phyloP scores from a whole-genome alignment of 2,329 filamentous ascomycete species.

The Stagonosporopsis cucurbitacearum region DNA sequence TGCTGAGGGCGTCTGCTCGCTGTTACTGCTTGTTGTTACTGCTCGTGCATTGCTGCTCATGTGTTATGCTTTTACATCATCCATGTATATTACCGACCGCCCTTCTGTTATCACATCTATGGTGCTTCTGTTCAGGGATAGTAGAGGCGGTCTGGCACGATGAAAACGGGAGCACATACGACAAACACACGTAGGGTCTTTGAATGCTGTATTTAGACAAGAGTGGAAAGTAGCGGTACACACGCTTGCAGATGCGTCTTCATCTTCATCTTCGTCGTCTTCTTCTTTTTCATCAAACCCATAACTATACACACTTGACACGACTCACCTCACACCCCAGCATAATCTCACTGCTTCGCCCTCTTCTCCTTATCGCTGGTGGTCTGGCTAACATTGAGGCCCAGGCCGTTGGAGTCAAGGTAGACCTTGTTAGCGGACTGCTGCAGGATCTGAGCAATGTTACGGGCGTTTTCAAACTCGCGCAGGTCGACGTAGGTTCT shows the following conservation, averaged over 20 bases:
- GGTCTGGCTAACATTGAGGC: conserved; percentile 76
- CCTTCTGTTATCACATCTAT: too few species aligned
- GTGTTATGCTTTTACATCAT: too few species aligned
- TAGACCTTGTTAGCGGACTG: conserved; percentile 93
- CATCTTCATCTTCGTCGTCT: too few species aligned
- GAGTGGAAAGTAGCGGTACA: conserved; percentile 46
- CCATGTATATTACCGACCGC: too few species aligned
- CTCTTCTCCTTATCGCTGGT: conserved; percentile 49
- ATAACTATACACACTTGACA: conserved; percentile 34
- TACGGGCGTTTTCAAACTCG: conserved; percentile 95
- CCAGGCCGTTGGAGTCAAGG: conserved; percentile 87
- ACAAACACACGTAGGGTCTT: not conserved
- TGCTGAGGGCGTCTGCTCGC: too few species aligned
- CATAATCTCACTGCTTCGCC: conserved; percentile 30
- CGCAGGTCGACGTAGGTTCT: conserved; percentile 95
- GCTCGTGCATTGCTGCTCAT: too few species aligned
- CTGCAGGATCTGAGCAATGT: conserved; percentile 87
- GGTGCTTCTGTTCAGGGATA: too few species aligned
- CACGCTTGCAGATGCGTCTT: conserved; percentile 22
- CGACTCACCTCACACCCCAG: not conserved
- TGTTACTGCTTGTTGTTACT: too few species aligned
- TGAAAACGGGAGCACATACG: too few species aligned
- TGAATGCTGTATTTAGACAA: conserved; percentile 34
- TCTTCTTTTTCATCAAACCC: conserved; percentile 18
- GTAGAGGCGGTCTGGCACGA: too few species aligned